Base-by-base conservation (phyloP, 73 alveolate genomes). In the Paramecium primaurelia region DNA sequence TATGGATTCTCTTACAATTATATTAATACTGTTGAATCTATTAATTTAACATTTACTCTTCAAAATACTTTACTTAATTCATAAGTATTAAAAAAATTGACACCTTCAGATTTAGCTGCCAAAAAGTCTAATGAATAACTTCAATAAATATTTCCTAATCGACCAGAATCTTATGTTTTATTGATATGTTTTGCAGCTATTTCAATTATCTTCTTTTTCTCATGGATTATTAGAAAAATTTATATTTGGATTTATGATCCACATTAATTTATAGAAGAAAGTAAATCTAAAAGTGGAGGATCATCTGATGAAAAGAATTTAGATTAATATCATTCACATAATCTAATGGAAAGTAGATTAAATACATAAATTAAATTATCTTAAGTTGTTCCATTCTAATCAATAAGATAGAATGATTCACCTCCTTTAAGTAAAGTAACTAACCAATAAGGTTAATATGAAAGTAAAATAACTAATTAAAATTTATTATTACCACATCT, bases 281-380 rank as follows among this genome's bases (percentile, higher is more conserved):
- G 6, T 22, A 80, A 80, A 22, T 38, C 60, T 5, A 75, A 42
- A 38, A 80, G 58, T 80, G 71, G 44, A 10, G 47, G 47, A 80
- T 44, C 71, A 14, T 45, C 73, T n/a, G 91, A 80, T 44, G 75
- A 45, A 28, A 80, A 42, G 58, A 25, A 42, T 45, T 3, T 44
- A 16, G 47, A 42, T 26, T 9, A 80, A 25, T 28, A 45, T 45
- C 42, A 80, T 8, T 32, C 47, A 9, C 44, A 32, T 47, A 49
- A 80, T 80, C 75, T 73, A 73, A 68, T 73, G 9, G 87, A 73
- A 10, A 73, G 87, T 73, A 80, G 91, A 80, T 45, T 80, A 36
- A 40, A 80, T 80, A 80, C 64, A 3, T 47, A 80, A 80, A 38
- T 80, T 8, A 80, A 80, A 80, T 10, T 44, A 18, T 40, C 51